Percentiles rank a stretch among this genome's conserved stretches.
Conservation (phyloP, 2,329 filamentous ascomycete genomes). For the Epicoccum sorghinum region DNA sequence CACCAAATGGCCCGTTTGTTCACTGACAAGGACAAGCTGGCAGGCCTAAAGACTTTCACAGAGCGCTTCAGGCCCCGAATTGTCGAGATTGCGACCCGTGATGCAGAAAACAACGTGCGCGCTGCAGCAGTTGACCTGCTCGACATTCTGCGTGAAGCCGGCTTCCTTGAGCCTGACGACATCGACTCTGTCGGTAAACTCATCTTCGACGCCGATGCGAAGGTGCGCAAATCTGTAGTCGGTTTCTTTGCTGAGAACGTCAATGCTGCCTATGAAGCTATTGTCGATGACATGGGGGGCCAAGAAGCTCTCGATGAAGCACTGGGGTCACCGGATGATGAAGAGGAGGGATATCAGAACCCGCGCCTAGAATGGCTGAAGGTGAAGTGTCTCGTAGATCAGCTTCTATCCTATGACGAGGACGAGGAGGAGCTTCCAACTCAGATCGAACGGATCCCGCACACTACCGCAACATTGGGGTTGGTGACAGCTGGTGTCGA, state of each 20-base stretch:
- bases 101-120: constrained; percentile 81
- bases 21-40: constrained; percentile 77
- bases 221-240: constrained; percentile 86
- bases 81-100: constrained; percentile 89
- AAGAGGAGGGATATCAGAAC: constrained; percentile 74
- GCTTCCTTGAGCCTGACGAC: constrained; percentile 87
- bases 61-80: constrained; percentile 86
- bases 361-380: constrained; percentile 87
- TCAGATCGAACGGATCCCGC: constrained; percentile 53
- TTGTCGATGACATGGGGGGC: constrained; percentile 83
- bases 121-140: constrained; percentile 81
- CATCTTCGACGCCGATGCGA: constrained; percentile 84
- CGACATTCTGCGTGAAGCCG: constrained; percentile 79
- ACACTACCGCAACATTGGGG: constrained; percentile 48
- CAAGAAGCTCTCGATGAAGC: constrained; percentile 77
- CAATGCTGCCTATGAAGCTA: constrained; percentile 77
- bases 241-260: constrained; percentile 90
- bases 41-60: constrained; percentile 83
- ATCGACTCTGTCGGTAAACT: constrained; percentile 87
- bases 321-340: constrained; percentile 72
- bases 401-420: constrained; percentile 79
- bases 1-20: constrained; percentile 82
- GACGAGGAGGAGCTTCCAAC: constrained; percentile 64
- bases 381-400: constrained; percentile 87
- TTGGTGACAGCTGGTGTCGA: constrained; percentile 70